These are phyloP conservation scores for Suillus occidentalis DNA, from an alignment of 768 basidiomycete species.

Conservation along the genomic window DNA sequence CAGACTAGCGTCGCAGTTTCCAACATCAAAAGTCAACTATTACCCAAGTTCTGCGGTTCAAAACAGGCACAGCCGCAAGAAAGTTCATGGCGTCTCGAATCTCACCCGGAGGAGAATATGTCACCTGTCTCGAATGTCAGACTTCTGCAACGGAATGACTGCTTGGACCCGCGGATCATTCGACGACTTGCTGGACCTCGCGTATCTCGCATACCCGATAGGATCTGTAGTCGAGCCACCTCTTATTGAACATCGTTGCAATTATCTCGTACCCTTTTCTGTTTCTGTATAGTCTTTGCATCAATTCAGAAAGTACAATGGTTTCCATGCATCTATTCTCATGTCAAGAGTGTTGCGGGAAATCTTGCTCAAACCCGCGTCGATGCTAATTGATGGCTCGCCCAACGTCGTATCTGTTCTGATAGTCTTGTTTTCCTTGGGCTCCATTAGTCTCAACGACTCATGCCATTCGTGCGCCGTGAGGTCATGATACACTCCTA, in stretches of 20 bases:
- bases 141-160: not conserved
- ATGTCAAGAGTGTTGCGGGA: not conserved
- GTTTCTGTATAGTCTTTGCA: not conserved
- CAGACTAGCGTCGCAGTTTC: slow-evolving; percentile 40
- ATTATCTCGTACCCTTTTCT: not conserved
- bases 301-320: not conserved
- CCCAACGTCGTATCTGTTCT: not conserved
- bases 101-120: not conserved
- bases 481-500: not conserved
- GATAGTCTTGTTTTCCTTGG: not conserved
- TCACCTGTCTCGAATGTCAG: not conserved
- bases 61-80: not conserved
- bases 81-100: not conserved
- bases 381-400: not conserved
- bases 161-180: slow-evolving; percentile 9
- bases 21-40: slow-evolving; percentile 27
- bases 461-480: not conserved
- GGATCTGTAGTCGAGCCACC: slow-evolving; percentile 35
- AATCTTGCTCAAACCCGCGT: not conserved
- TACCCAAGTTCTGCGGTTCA: slow-evolving; percentile 9
- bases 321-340: not conserved
- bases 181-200: slow-evolving; percentile 23
- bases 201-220: slow-evolving; percentile 49
- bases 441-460: not conserved
- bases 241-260: not conserved